phyloP scores from a whole-genome alignment of 2,329 filamentous ascomycete species.

The Apiospora sp. region DNA sequence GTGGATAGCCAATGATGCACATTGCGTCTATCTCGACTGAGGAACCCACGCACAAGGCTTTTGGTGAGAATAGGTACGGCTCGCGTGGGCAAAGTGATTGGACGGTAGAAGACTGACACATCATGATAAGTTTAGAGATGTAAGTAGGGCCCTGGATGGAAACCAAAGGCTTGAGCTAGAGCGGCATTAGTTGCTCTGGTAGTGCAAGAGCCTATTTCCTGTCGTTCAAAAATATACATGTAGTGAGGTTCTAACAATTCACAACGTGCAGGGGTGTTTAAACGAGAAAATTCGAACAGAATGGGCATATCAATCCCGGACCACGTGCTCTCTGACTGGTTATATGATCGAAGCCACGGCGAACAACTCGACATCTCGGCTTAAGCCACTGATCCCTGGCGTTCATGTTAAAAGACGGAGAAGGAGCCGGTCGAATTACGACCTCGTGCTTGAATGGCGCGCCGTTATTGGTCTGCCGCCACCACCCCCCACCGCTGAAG shows the following conservation, averaged over 20 bases:
- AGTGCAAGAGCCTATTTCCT: background rate
- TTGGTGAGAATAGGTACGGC: background rate
- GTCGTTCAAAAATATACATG: background rate
- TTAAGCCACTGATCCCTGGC: background rate
- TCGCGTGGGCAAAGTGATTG: constrained; percentile 1
- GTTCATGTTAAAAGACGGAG: background rate
- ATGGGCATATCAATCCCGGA: background rate
- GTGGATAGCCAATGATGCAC: background rate
- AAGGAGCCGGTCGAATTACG: constrained; percentile 2
- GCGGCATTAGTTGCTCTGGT: background rate
- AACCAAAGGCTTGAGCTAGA: background rate
- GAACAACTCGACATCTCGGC: background rate
- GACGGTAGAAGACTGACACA: background rate
- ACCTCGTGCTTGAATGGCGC: constrained; percentile 11
- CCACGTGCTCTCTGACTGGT: background rate
- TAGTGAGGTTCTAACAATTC: background rate
- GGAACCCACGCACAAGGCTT: background rate
- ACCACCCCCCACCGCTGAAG: background rate
- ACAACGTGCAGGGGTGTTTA: background rate
- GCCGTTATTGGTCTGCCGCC: constrained; percentile 11
- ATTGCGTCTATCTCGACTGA: background rate
- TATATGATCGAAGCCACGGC: background rate
- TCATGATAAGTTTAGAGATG: background rate
- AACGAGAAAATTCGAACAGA: background rate
- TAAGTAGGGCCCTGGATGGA: background rate